These are phyloP conservation scores for Xylaria grammica DNA, from an alignment of 495 filamentous ascomycete genomes.

Conservation along the genomic window DNA sequence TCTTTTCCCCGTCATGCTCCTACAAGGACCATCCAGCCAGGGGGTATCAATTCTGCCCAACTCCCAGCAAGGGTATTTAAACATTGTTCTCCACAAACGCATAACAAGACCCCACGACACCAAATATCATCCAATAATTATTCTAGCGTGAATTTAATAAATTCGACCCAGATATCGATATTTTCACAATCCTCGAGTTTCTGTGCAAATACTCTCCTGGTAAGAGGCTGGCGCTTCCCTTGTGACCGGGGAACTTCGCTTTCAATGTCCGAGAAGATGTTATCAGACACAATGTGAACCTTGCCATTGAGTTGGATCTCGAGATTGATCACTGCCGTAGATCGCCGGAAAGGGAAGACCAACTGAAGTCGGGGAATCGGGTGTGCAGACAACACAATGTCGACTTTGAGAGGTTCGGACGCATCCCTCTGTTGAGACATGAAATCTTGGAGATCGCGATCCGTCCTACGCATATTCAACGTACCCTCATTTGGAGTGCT, in stretches of 20 bases:
- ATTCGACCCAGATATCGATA: conserved; percentile 35
- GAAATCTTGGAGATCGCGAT: conserved; percentile 42
- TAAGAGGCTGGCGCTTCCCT: conserved; percentile 16
- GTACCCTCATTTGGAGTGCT: conserved; percentile 3
- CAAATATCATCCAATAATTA: neutral
- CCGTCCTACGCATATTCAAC: conserved; percentile 29
- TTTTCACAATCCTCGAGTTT: conserved; percentile 34
- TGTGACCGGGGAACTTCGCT: conserved; percentile 8
- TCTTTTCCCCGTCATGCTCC: neutral
- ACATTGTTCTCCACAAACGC: neutral
- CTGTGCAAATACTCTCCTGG: conserved; percentile 25
- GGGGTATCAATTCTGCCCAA: no score
- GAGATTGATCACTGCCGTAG: conserved; percentile 55
- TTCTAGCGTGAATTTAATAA: conserved; percentile 30
- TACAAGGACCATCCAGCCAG: neutral
- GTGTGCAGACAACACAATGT: conserved; percentile 53
- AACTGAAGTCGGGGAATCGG: conserved; percentile 54
- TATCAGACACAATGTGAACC: conserved; percentile 52
- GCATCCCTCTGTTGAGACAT: conserved; percentile 25
- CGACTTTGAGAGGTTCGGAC: conserved; percentile 41
- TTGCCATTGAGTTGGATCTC: conserved; percentile 67
- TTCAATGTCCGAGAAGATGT: conserved; percentile 40
- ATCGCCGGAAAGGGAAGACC: conserved; percentile 52
- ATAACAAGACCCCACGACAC: neutral
- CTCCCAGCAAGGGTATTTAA: neutral